Evolutionary conservation across 805 yeast species (phyloP), one percentile per base, ranked within the genome.

Genomic region (Alloascoidea africana): DNA sequence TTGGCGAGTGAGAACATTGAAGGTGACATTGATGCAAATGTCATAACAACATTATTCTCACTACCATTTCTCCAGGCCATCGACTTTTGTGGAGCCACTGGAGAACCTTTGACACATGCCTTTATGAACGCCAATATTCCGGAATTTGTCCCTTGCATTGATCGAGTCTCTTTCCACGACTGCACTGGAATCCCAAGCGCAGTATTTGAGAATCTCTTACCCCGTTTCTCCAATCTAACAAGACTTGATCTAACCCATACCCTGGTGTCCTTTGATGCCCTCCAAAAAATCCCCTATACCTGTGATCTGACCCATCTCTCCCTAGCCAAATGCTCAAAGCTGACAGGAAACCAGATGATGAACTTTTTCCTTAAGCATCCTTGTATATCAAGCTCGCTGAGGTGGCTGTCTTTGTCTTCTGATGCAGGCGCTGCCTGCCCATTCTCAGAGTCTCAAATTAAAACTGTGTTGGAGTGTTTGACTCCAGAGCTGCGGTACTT

Each of bases 31-130:
- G 81, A 79, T 53, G 56, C 57, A 1, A 52, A 60, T n/a, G 73
- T 82, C 1, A 56, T 82, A 37, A 59, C 65, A 45, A 53, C 55
- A 36, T 59, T 82, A 17, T 74, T 80, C 52, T 72, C 73, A 15
- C 56, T 73, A 48, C 68, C 68, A 3, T 59, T 65, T 39, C 60
- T 87, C 36, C 70, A 77, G 54, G 72, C 83, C 1, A 57, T 86
- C 8, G 96, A 86, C 56, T 84, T 86, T 44, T 86, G 96, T 55
- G 96, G 96, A 4, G 82, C 93, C 30, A 72, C 84, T 4, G 79
- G 82, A 34, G 63, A 61, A 27, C 59, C 51, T 18, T 83, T 85
- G 51, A 72, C 74, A 8, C 47, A 61, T 11, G 76, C 81, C 16
- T 77, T 84, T 47, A 59, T 65, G 14, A 49, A 59, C 16, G 46